Evolutionary conservation across 176 grass and related monocot genomes (phyloP), one percentile per base, ranked within the genome.

Genomic region (Phoenix roebelenii): DNA sequence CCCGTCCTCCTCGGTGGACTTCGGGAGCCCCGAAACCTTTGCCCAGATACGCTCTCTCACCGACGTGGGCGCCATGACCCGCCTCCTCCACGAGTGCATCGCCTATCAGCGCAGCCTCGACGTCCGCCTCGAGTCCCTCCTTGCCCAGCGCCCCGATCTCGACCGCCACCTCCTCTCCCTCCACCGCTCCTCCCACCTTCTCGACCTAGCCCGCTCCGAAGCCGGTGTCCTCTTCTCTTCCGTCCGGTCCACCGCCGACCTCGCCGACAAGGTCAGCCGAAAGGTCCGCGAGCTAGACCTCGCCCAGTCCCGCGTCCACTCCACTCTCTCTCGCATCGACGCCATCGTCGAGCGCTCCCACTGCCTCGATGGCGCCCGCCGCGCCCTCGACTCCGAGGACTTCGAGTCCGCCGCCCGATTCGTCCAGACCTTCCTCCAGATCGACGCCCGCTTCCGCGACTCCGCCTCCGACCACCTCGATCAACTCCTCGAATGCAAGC

Each of bases 61-160:
- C n/a, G 91, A 96, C 39, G 80, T 88, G 0, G 91, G 80, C 50
- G 76, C 86, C 51, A 70, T 89, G 60, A 90, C 86, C 60, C 91
- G 83, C 65, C 80, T 95, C 12, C 72, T 95, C 48, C 91, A 96
- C 67, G 80, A 84, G 61, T 96, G 86, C 80, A 54, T 96, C 58
- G 86, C 86, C 49, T 90, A 87, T 74, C 86, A 96, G 83, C 86
- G 91, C 67, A 66, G 71, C 51, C 83, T 96, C 25, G 91, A 96
- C 61, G 25, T 69, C 50, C 76, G 77, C 35, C 76, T 96, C 24
- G 86, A 90, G 58, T 69, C 77, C 22, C 91, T 96, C 39, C 86
- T 90, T 50, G 72, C 83, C 54, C 87, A 74, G 22, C 83, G 92
- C 5, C 80, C 92, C 12, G 87, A 96, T 53, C 69, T 90, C 15